A percentile compares a stretch with the other conserved stretches of the same genome.
phyloP scores from a whole-genome alignment of 2,329 filamentous ascomycete genomes.

The Aspergillus puulaauensis region DNA sequence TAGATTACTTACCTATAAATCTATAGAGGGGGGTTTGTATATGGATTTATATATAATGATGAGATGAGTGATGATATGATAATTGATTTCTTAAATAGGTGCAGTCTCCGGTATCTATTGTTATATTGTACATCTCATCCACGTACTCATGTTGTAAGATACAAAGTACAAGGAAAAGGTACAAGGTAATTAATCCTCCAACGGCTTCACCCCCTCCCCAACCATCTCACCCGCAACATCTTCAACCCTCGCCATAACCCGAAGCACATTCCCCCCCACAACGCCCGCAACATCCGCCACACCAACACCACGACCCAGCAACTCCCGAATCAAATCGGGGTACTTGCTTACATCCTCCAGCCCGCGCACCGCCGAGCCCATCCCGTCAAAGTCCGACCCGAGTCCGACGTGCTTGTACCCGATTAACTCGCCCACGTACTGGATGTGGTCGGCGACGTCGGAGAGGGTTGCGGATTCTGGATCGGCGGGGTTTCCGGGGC shows the following conservation, averaged over 20 bases:
- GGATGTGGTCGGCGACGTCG: constrained; percentile 77
- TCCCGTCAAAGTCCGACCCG: constrained; percentile 85
- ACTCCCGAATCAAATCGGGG: constrained; percentile 72
- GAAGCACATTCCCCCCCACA: constrained; percentile 75
- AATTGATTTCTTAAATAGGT: too few relatives aligned
- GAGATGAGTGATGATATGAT: too few relatives aligned
- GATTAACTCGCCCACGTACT: constrained; percentile 77
- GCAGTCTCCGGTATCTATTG: too few relatives aligned
- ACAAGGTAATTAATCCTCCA: constrained; percentile 41
- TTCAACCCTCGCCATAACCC: constrained; percentile 82
- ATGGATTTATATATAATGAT: too few relatives aligned
- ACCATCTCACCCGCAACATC: constrained; percentile 67
- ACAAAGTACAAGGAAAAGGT: too few relatives aligned
- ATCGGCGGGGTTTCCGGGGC: constrained; percentile 43
- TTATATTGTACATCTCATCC: too few relatives aligned
- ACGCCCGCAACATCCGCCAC: constrained; percentile 73
- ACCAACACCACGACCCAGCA: constrained; percentile 71
- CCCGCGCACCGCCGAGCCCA: constrained; percentile 61
- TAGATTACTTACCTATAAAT: too few relatives aligned
- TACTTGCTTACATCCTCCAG: constrained; percentile 84
- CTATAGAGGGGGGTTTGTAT: too few relatives aligned
- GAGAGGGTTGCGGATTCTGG: constrained; percentile 69
- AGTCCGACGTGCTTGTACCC: constrained; percentile 87
- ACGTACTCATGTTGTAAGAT: too few relatives aligned
- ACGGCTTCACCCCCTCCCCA: constrained; percentile 48